These are phyloP conservation scores for Withania somnifera DNA, from an alignment of 305 asterid genomes.

Conservation along the genomic window DNA sequence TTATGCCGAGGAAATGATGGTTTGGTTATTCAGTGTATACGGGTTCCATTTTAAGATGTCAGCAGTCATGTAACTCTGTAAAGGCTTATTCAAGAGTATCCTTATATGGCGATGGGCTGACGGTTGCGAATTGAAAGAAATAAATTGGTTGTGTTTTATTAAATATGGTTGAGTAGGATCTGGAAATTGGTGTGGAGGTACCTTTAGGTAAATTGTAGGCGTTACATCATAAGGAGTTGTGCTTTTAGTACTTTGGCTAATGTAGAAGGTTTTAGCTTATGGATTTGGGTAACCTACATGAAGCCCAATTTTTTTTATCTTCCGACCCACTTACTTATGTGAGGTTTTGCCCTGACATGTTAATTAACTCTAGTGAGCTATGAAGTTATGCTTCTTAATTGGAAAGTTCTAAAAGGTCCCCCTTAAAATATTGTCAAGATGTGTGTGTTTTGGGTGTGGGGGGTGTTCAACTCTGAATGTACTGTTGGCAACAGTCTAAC, in stretches of 20 bases:
- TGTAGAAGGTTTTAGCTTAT: not conserved
- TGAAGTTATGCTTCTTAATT: not conserved
- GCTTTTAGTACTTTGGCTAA: not conserved
- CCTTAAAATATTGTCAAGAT: not conserved
- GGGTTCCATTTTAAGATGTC: not conserved
- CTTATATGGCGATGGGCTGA: not conserved
- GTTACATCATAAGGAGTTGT: not conserved
- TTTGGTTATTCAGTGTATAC: not conserved
- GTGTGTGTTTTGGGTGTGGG: not conserved
- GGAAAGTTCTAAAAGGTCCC: not conserved
- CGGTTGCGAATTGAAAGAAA: not conserved
- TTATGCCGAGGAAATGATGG: not conserved
- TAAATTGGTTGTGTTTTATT: not conserved
- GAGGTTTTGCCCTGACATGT: not conserved
- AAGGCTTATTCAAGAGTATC: not conserved
- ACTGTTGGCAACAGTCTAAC: not conserved
- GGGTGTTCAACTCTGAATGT: not conserved
- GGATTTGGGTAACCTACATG: not conserved
- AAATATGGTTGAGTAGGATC: not conserved
- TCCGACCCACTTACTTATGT: not conserved
- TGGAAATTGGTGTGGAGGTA: not conserved
- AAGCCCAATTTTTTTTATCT: not conserved
- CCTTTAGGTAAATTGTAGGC: not conserved
- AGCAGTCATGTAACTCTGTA: not conserved
- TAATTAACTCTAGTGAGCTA: not conserved